Conservation (phyloP, 768 basidiomycete species). For the Mrakia gelida region DNA sequence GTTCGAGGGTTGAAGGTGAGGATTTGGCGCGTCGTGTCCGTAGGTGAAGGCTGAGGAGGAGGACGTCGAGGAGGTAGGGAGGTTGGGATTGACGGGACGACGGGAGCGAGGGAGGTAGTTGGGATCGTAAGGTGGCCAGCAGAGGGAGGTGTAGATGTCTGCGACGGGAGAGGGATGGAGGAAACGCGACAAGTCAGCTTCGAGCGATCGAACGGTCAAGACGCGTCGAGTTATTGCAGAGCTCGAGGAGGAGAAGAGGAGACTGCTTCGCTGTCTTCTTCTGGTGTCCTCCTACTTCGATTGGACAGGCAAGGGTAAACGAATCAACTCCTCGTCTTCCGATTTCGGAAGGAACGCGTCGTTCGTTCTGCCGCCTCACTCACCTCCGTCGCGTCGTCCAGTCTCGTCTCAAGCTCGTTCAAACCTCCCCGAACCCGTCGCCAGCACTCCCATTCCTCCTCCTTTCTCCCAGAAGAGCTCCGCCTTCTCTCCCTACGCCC, state of each 20-base stretch:
- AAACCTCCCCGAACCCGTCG: neutral
- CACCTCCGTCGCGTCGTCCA: neutral
- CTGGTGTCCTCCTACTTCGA: neutral
- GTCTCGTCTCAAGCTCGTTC: neutral
- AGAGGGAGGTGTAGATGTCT: constrained; percentile 26
- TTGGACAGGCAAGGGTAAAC: too few species aligned
- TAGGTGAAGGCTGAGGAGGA: constrained; percentile 15
- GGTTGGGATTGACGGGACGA: neutral
- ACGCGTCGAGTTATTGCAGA: neutral
- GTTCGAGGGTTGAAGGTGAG: neutral
- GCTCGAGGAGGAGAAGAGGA: neutral
- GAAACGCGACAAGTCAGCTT: neutral
- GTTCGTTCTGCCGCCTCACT: too few species aligned
- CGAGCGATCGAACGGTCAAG: neutral
- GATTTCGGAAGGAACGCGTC: too few species aligned
- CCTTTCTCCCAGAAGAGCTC: neutral
- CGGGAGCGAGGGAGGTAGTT: constrained; percentile 1
- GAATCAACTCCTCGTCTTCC: too few species aligned
- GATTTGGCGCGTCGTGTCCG: constrained; percentile 17
- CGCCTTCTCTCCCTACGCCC: neutral
- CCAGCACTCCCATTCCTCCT: neutral
- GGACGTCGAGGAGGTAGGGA: neutral
- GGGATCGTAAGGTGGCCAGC: constrained; percentile 31
- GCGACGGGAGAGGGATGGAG: neutral
- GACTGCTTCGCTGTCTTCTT: neutral